Base-by-base conservation (phyloP, 2,329 filamentous ascomycete species). In the Fusarium humuli region DNA sequence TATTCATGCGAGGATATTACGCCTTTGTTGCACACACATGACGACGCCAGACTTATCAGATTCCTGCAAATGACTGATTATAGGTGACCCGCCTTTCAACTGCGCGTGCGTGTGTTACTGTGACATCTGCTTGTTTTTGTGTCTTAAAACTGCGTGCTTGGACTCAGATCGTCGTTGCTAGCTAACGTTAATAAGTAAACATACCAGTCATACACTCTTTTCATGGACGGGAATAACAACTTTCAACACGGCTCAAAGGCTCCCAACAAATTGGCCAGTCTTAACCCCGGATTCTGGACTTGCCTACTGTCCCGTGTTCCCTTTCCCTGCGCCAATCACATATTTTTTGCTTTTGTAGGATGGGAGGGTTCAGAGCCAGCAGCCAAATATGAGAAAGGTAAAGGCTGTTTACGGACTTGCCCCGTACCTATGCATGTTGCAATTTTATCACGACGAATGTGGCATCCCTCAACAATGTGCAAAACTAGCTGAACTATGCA, bases 11-110 rank as follows among this genome's bases (percentile, higher is more conserved):
- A 60, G 47, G 53, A 42, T 37, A 37, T 30, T 67, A 34, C 59
- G 22, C 52, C 52, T 58, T 25, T 57, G 67, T 69, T 45, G 63
- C 64, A 70, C 42, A 46, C 46, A 65, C 45, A 69, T 47, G 50
- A 68, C 34, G 25, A 44, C 47, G 44, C 57, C 34, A 49, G 62
- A 32, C 57, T 46, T 46, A 25, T 59, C 50, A 53, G 42, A 57
- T 45, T 61, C 45, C 45, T 34, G 20, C 40, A 27, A 34, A 46
- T 23, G 29, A 45, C 46, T 62, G 49, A 45, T 64, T 32, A 37
- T 44, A 63, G n/a, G 22, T 41, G 48, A 45, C 45, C 27, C 59
- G 56, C 46, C 41, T 42, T 63, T n/a, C 47, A 52, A 61, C 34
- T 49, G 34, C 34, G 41, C 37, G 46, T 22, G 40, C 25, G 40